Evolutionary conservation across 2,329 filamentous ascomycete genomes (phyloP).

Genomic region (Pleomassaria siparia): DNA sequence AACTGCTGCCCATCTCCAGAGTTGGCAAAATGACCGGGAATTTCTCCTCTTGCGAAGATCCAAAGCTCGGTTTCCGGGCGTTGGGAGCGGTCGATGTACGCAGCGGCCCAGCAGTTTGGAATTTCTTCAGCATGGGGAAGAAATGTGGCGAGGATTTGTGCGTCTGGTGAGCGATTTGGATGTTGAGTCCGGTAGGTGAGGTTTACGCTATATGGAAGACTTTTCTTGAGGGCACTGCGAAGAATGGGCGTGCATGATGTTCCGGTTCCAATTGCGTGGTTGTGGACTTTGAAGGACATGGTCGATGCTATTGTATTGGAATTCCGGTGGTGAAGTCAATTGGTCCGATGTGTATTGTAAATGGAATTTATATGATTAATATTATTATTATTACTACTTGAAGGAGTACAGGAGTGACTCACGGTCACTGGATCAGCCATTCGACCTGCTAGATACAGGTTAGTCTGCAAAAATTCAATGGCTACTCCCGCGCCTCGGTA

Average conservation of each 20-base stretch:
- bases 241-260: slow-evolving; percentile 57
- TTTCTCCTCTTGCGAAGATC: slow-evolving; percentile 53
- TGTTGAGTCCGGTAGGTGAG: slow-evolving; percentile 66
- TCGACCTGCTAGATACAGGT: background rate
- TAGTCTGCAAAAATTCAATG: background rate
- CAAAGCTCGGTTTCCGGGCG: slow-evolving; percentile 66
- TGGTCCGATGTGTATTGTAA: too few species aligned
- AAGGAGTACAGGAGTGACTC: background rate
- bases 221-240: slow-evolving; percentile 50
- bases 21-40: slow-evolving; percentile 17
- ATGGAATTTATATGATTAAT: too few species aligned
- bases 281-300: slow-evolving; percentile 13
- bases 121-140: slow-evolving; percentile 22
- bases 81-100: slow-evolving; percentile 62
- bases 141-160: slow-evolving; percentile 43
- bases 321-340: too few species aligned
- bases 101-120: slow-evolving; percentile 54
- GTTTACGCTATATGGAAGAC: slow-evolving; percentile 61
- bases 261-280: slow-evolving; percentile 27
- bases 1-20: slow-evolving; percentile 8
- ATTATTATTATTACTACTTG: too few species aligned
- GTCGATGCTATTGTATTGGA: too few species aligned
- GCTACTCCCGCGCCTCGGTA: too few species aligned
- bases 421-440: too few species aligned
- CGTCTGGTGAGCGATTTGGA: slow-evolving; percentile 45